Conservation (phyloP, 75 land plant species). For the Pinus taeda region DNA sequence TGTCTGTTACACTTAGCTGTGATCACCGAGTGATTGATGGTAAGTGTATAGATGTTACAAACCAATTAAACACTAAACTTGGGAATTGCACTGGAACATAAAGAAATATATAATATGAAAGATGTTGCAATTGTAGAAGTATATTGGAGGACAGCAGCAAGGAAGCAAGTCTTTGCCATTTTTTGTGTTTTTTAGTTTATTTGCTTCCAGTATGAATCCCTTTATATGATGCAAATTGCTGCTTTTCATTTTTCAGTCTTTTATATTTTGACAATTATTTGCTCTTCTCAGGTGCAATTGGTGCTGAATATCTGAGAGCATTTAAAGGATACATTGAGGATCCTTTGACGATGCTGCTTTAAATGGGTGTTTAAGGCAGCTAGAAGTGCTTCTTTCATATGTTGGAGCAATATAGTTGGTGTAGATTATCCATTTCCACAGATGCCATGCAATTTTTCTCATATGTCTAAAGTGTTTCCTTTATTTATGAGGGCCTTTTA, state of each 20-base stretch:
- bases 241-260: not conserved
- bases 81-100: not conserved
- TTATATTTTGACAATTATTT: conserved; percentile 1
- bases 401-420: conserved; percentile 1
- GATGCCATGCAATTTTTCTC: not conserved
- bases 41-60: conserved; percentile 21
- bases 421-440: not conserved
- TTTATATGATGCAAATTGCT: too few species aligned
- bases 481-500: not conserved
- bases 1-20: conserved; percentile 96
- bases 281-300: conserved; percentile 80
- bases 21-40: conserved; percentile 99
- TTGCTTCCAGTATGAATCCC: conserved; percentile 7
- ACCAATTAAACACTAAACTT: not conserved
- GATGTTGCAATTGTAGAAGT: conserved; percentile 6
- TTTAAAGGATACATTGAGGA: conserved; percentile 97
- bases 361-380: not conserved
- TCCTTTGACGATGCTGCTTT: conserved; percentile 88
- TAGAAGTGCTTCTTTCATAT: not conserved
- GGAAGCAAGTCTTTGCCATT: not conserved
- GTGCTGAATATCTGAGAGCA: conserved; percentile 95
- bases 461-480: not conserved
- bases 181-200: conserved; percentile 9
- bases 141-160: conserved; percentile 5
- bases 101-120: not conserved